Base-by-base conservation (phyloP, 202 grass and related monocot genomes). In the Digitaria exilis region DNA sequence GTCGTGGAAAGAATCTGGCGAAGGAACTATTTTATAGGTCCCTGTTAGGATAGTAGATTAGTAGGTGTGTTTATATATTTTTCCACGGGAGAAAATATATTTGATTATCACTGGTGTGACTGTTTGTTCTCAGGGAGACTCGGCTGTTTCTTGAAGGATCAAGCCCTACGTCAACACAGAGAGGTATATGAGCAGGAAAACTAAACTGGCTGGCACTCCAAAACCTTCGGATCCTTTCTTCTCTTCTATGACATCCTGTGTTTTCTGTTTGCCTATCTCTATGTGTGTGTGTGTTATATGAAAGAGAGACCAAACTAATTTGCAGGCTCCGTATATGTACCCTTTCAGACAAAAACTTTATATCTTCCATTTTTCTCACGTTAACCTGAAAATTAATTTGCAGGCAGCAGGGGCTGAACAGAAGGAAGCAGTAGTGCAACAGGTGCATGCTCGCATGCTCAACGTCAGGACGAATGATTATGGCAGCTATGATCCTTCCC, bases 391-490 rank as follows among this genome's bases (percentile, higher is more conserved):
- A 51, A 72, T 13, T 49, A 80, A 57, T 57, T 65, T 86, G 13
- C 60, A 86, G 58, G 55, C 5, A 63, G 30, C 64, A 89, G 81
- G 61, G 43, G 50, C 5, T 68, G 49, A 48, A 50, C 76, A 66
- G 34, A 55, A 72, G 16, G 77, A 91, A 45, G 70, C n/a, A 68
- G 2, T 55, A 68, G 6, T 28, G 28, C 15, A 17, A 56, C 26
- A 46, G n/a, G 56, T 75, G 66, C 83, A 76, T 72, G 55, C 58
- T 64, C 89, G 94, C 73, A 89, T 77, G 81, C 91, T 94, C 6
- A 81, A 65, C 29, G 89, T 97, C 29, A 89, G 79, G 29, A 87
- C 80, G 61, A 89, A 89, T 43, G 94, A 97, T 79, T 97, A 97
- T 67, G 78, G 68, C 69, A 74, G 72, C 42, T 97, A 94, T 50